These are phyloP conservation scores for Sequoiadendron giganteum DNA, from an alignment of 75 land plant genomes.

Conservation along the genomic window DNA sequence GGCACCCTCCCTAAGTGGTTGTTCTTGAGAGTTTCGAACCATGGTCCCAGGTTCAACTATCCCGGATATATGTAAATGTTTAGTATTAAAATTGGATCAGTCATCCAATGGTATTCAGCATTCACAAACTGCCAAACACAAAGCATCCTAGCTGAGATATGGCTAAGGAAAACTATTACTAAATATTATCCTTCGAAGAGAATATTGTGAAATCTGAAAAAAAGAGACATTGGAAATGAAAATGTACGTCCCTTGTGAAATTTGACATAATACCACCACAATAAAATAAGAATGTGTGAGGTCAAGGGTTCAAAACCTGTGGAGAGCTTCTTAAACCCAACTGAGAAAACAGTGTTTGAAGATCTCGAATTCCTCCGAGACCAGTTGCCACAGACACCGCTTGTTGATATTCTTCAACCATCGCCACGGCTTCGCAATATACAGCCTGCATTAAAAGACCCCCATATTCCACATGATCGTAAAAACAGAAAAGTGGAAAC, in stretches of 20 bases:
- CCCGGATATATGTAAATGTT: background rate
- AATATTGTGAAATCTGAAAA: no score
- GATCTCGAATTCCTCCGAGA: conserved; percentile 63
- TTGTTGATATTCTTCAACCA: conserved; percentile 95
- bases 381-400: conserved; percentile 50
- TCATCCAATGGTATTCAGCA: background rate
- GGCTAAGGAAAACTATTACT: background rate
- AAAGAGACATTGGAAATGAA: background rate
- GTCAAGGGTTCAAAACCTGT: conserved; percentile 50
- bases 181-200: background rate
- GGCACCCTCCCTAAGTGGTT: no score
- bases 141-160: no score
- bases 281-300: background rate
- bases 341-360: conserved; percentile 58
- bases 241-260: background rate
- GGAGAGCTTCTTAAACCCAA: conserved; percentile 66
- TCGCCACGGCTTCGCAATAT: conserved; percentile 75
- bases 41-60: background rate
- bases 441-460: conserved; percentile 53
- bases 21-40: background rate
- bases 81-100: background rate
- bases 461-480: background rate
- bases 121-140: no score
- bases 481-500: background rate
- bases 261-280: background rate